Base-by-base conservation (phyloP, 768 basidiomycete species). In the Podaxis sp. region DNA sequence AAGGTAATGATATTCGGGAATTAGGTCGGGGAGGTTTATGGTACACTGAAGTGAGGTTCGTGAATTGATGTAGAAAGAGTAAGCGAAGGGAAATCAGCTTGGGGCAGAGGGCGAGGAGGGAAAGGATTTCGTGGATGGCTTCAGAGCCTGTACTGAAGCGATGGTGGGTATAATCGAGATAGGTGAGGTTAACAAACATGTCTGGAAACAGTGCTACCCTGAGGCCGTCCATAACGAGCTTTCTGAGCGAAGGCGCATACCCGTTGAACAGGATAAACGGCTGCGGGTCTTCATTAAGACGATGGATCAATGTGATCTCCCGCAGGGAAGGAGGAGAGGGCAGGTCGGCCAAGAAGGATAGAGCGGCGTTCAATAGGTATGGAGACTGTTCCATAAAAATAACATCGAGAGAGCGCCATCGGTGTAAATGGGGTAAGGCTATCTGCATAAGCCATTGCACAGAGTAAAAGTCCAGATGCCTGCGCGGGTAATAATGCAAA, bases 141-240 rank as follows among this genome's bases (percentile, higher is more conserved):
- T 82, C 79, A 63, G 81, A 74, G 4, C 85, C 88, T 19, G 71
- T 73, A 42, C 81, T 88, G 73, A 89, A 88, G 22, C 86, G 84
- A 63, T 90, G 89, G 67, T 91, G 89, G 1, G 86, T 85, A 66
- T 90, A 91, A 71, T 90, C 86, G 48, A 92, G 78, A 68, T 77
- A 83, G 5, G 81, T 82, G 49, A 91, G 76, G 69, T 87, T 86
- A 42, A 76, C 75, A 67, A 86, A 90, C 38, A 90, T 75, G 9
- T 82, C 82, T 38, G 88, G 84, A 12, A 81, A 70, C 88, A 88
- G 90, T 3, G 79, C 73, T 57, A 91, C 71, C 63, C 86, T 81
- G 46, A 89, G 81, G 2, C 89, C 89, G 59, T 88, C 82, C n/a
- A 90, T 63, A 2, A 83, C 85, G 51, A 83, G 77, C 19, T 79